Evolutionary conservation across 2,329 filamentous ascomycete species (phyloP).

Genomic region (Nemania bipapillata): DNA sequence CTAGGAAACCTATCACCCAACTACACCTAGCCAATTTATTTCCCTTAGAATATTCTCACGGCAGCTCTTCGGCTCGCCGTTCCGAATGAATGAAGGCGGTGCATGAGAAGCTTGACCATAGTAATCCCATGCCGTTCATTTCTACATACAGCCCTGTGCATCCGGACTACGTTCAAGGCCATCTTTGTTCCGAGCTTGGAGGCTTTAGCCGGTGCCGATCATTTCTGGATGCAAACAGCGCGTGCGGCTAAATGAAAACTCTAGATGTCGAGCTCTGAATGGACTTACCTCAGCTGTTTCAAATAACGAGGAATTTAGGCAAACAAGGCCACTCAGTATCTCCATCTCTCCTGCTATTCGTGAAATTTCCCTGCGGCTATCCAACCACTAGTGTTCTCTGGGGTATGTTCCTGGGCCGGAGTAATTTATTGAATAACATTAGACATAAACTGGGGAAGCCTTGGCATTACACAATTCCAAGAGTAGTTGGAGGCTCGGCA

Average conservation of each 20-base stretch:
- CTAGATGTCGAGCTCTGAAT: conserved; percentile 33
- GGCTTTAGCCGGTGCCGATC: conserved; percentile 40
- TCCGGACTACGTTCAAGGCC: conserved; percentile 16
- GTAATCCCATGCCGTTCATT: conserved; percentile 23
- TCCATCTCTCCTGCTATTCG: conserved; percentile 25
- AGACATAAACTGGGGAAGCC: conserved; percentile 30
- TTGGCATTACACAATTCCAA: conserved; percentile 31
- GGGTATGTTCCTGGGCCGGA: conserved; percentile 22
- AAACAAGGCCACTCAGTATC: conserved; percentile 22
- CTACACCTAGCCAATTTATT: neutral
- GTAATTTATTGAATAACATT: conserved; percentile 21
- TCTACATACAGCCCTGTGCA: conserved; percentile 13
- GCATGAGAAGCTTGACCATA: conserved; percentile 27
- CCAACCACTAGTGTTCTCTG: conserved; percentile 22
- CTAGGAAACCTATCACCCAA: neutral
- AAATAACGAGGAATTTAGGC: conserved; percentile 47
- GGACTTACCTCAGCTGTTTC: conserved; percentile 45
- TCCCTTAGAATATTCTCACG: neutral
- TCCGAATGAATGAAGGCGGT: conserved; percentile 28
- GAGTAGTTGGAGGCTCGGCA: conserved; percentile 15
- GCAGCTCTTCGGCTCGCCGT: conserved; percentile 30
- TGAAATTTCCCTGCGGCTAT: conserved; percentile 16
- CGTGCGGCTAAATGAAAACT: conserved; percentile 48
- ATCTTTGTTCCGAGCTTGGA: conserved; percentile 30
- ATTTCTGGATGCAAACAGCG: conserved; percentile 25